Evolutionary conservation across 83 land plant species (phyloP).

Genomic region (Diphasiastrum complanatum): DNA sequence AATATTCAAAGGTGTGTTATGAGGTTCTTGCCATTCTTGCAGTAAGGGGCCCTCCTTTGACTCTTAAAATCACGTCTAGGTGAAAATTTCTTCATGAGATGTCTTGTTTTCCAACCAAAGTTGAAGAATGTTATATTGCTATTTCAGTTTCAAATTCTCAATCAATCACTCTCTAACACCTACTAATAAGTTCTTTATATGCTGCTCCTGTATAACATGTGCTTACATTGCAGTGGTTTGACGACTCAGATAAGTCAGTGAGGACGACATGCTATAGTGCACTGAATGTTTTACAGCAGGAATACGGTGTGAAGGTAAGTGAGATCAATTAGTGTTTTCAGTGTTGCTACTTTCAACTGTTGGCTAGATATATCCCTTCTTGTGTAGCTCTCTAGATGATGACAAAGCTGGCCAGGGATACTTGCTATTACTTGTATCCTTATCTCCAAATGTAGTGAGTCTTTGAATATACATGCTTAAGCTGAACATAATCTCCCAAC

Average conservation of each 20-base stretch:
- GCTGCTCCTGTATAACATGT: too few relatives aligned
- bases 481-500: too few relatives aligned
- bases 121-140: background rate
- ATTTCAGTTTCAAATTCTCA: background rate
- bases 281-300: slow-evolving; percentile 33
- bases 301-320: slow-evolving; percentile 72
- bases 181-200: too few relatives aligned
- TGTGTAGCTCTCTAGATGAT: too few relatives aligned
- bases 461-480: too few relatives aligned
- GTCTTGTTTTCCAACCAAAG: background rate
- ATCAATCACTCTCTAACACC: background rate
- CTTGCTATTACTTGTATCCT: too few relatives aligned
- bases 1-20: slow-evolving; percentile 52
- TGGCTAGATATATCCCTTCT: too few relatives aligned
- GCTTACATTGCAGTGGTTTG: slow-evolving; percentile 59
- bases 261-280: slow-evolving; percentile 49
- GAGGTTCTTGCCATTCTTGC: background rate
- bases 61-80: too few relatives aligned
- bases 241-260: slow-evolving; percentile 65
- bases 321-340: background rate
- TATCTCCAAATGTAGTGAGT: too few relatives aligned
- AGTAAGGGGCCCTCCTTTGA: too few relatives aligned
- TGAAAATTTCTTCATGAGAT: background rate
- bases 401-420: too few relatives aligned
- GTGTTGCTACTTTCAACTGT: too few relatives aligned